Conservation (phyloP, 169 alveolate genomes). For the Plasmodium vivax region DNA sequence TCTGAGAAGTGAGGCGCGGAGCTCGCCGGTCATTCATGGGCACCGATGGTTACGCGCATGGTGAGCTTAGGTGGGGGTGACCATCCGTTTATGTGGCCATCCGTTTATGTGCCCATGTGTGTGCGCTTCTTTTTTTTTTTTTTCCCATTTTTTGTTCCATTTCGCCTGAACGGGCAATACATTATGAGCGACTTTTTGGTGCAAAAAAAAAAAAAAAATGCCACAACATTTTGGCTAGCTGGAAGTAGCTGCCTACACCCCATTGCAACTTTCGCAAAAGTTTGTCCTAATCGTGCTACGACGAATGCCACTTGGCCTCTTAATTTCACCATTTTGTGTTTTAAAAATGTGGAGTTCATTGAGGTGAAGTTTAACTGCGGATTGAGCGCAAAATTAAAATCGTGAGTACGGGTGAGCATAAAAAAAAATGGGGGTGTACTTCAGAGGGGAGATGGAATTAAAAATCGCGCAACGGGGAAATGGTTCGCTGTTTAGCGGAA, state of each 20-base stretch:
- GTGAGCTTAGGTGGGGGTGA: background rate
- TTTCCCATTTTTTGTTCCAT: conserved; percentile 27
- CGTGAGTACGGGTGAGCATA: background rate
- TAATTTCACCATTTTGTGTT: background rate
- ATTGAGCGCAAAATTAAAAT: background rate
- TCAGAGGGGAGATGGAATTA: background rate
- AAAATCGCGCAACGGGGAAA: background rate
- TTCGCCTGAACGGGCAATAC: background rate
- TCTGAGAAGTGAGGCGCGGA: background rate
- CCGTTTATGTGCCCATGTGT: background rate
- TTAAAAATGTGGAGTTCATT: background rate
- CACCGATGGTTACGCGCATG: background rate
- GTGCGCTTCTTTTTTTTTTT: background rate
- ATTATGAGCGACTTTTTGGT: background rate
- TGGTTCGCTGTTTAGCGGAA: background rate
- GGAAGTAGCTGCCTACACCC: background rate
- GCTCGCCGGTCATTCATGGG: background rate
- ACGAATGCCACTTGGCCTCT: background rate
- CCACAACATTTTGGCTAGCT: background rate
- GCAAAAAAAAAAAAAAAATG: background rate
- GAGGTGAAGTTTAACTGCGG: background rate
- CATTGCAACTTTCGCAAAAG: background rate
- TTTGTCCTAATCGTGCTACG: background rate
- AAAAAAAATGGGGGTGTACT: background rate
- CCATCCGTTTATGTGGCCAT: background rate